Evolutionary conservation across 352 stramenopile species (phyloP).

Genomic region (Phytophthora idaei): DNA sequence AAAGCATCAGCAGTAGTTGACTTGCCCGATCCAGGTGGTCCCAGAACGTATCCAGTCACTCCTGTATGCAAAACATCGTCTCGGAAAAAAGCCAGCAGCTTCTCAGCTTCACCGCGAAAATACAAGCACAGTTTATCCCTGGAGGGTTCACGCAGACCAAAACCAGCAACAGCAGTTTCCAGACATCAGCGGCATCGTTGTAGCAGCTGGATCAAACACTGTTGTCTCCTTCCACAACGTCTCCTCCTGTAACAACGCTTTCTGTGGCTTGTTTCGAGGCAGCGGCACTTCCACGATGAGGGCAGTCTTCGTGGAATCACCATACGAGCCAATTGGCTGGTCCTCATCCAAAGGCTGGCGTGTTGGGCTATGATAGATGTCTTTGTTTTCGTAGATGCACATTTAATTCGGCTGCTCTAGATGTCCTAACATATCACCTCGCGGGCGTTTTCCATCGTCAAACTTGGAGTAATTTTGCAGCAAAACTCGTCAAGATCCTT

Average conservation of each 20-base stretch:
- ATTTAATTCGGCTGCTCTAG: background rate
- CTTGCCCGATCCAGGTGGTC: conserved; percentile 12
- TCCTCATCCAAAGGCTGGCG: too few relatives aligned
- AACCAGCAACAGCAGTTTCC: too few relatives aligned
- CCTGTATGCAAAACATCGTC: conserved; percentile 6
- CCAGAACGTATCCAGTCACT: conserved; percentile 7
- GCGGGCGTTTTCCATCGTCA: background rate
- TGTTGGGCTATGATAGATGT: too few relatives aligned
- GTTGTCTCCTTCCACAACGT: too few relatives aligned
- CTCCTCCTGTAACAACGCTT: too few relatives aligned
- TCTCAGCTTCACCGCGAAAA: background rate
- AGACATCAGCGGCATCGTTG: too few relatives aligned
- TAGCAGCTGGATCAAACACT: too few relatives aligned
- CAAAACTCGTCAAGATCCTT: background rate
- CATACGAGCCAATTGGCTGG: too few relatives aligned
- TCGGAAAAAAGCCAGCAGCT: conserved; percentile 5
- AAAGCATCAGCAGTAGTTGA: conserved; percentile 13
- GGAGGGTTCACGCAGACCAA: too few relatives aligned
- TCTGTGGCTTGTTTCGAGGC: too few relatives aligned
- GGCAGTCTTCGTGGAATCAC: too few relatives aligned
- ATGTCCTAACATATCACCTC: background rate
- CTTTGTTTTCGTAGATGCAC: background rate
- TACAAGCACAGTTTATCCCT: background rate
- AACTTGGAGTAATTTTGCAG: background rate
- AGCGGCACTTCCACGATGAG: too few relatives aligned